Base-by-base conservation (phyloP, 495 filamentous ascomycete genomes). In the Schizothecium vesticola region DNA sequence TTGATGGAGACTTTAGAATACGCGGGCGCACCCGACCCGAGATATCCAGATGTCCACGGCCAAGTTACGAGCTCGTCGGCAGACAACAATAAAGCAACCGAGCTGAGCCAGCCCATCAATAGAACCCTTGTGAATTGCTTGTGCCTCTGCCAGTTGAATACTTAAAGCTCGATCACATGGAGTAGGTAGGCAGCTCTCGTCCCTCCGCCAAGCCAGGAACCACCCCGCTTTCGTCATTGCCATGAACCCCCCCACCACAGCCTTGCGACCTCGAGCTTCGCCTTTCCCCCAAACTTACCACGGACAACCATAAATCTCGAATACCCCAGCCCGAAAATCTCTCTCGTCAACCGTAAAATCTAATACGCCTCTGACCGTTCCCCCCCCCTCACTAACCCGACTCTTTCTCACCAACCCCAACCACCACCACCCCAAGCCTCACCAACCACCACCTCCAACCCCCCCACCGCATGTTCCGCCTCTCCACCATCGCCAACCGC, bases 191-290 rank as follows among this genome's bases (percentile, higher is more conserved):
- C 33, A n/a, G 22, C 58, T 59, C 8, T 28, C 24, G 0, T 28
- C 12, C 58, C 1, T 24, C 22, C 7, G 22, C 58, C 58, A 59
- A 59, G 23, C 24, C 26, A 59, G 63, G n/a, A 10, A 62, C 31
- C 63, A 31, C 68, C 68, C 68, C 68, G 68, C 68, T 65, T 66
- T 62, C 33, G 68, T 65, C 68, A 69, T 66, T 26, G 29, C 36
- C 29, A 7, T 43, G 25, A 59, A 65, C 51, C 63, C 23, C 23
- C 33, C 16, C 26, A 28, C 19, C 57, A 28, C 65, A 67, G 65
- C 65, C 64, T 65, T 33, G 64, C 55, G 43, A 51, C 43, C 43
- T 19, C 43, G 19, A 51, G 43, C 16, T 51, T 51, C 43, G n/a
- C 43, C 43, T 51, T 51, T 51, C 16, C 16, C 16, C 43, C 43